phyloP scores from a whole-genome alignment of 139 green algal genomes.

The Volvox africanus region DNA sequence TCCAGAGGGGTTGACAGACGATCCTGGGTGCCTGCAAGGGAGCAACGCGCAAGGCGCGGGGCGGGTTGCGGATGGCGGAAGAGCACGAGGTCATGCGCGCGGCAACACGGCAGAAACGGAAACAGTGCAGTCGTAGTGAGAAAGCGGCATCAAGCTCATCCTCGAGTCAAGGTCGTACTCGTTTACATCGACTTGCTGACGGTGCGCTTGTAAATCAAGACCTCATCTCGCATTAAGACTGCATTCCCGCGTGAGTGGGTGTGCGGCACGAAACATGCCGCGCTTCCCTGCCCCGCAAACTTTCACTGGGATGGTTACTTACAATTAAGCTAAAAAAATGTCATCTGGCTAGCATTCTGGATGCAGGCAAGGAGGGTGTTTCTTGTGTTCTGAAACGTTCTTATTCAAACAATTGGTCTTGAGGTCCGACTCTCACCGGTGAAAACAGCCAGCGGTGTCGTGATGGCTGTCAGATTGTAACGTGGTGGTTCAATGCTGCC shows the following conservation, averaged over 20 bases:
- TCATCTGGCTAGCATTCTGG: not conserved
- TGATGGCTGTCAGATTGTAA: conserved; percentile 60
- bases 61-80: not conserved
- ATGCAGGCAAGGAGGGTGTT: too few species aligned
- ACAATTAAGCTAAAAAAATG: too few species aligned
- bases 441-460: conserved; percentile 52
- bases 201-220: not conserved
- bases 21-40: conserved; percentile 57
- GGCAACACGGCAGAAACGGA: not conserved
- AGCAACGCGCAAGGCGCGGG: too few species aligned
- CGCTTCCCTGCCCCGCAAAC: too few species aligned
- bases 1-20: conserved; percentile 59
- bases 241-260: not conserved
- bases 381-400: too few species aligned
- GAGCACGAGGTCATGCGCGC: not conserved
- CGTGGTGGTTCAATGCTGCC: conserved; percentile 42
- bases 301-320: too few species aligned
- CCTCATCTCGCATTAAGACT: not conserved
- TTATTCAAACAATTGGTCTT: too few species aligned
- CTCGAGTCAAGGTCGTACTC: too few species aligned
- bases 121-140: too few species aligned
- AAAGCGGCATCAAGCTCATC: not conserved
- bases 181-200: too few species aligned
- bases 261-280: too few species aligned
- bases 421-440: conserved; percentile 40